Conservation (phyloP, 768 basidiomycete genomes). For the Psilocybe cyanescens region DNA sequence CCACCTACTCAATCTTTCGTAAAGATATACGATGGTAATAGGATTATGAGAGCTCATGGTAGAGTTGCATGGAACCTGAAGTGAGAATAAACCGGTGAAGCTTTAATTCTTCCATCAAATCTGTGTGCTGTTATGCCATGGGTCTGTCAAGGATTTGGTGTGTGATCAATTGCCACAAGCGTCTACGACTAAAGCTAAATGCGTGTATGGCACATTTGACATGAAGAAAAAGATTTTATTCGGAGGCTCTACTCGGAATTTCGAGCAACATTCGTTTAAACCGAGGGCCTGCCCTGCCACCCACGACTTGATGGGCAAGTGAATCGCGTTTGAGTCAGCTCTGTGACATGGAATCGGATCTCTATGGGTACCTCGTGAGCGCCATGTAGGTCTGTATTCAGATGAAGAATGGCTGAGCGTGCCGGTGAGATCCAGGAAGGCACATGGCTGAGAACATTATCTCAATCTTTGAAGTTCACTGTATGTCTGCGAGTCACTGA, state of each 20-base stretch:
- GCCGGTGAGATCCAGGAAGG: not conserved
- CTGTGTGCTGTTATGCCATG: too few relatives aligned
- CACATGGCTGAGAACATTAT: not conserved
- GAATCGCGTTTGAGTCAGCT: not conserved
- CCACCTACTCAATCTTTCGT: too few relatives aligned
- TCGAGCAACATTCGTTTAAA: not conserved
- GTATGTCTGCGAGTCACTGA: too few relatives aligned
- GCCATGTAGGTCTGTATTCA: not conserved
- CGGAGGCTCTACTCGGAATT: not conserved
- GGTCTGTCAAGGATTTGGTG: not conserved
- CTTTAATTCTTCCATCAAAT: too few relatives aligned
- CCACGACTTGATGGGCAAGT: not conserved
- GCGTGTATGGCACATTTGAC: slow-evolving; percentile 11
- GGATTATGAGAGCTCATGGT: too few relatives aligned
- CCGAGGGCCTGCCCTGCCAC: not conserved
- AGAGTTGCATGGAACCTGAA: too few relatives aligned
- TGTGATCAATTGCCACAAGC: slow-evolving; percentile 3
- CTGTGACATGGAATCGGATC: not conserved
- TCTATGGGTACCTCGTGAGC: not conserved
- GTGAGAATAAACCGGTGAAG: too few relatives aligned
- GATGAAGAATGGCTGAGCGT: not conserved
- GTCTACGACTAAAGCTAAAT: slow-evolving; percentile 8
- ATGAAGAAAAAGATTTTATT: not conserved
- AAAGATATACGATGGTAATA: too few relatives aligned
- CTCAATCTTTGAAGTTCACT: not conserved